Percentiles rank a stretch among this genome's conserved stretches.
These are phyloP conservation scores for Chloromonas sp. DNA, from an alignment of 163 green algal genomes.

Conservation along the genomic window DNA sequence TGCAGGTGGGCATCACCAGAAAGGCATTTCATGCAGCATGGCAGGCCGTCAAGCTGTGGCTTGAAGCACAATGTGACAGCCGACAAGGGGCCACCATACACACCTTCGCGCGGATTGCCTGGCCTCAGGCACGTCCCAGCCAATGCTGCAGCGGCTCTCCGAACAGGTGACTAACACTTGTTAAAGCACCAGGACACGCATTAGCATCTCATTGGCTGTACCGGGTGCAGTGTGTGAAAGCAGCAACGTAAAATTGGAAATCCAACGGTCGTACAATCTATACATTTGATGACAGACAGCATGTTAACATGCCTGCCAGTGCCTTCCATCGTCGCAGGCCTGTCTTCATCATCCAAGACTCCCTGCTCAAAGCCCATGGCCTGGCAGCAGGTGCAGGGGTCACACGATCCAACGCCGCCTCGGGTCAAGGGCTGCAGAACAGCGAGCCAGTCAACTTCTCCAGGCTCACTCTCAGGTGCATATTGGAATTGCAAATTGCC, in stretches of 20 bases:
- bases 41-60: not conserved
- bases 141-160: too few species aligned
- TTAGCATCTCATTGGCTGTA: not conserved
- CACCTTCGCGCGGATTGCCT: not conserved
- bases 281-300: too few species aligned
- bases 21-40: not conserved
- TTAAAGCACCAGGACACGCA: not conserved
- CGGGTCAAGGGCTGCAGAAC: too few species aligned
- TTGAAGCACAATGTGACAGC: not conserved
- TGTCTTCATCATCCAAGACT: not conserved
- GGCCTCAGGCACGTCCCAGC: too few species aligned
- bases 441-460: not conserved
- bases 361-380: not conserved
- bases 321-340: too few species aligned
- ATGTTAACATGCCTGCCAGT: too few species aligned
- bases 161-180: too few species aligned
- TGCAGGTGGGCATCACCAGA: not conserved
- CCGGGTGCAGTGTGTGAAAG: too few species aligned
- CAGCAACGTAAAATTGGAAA: too few species aligned
- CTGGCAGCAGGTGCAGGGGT: not conserved
- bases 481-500: not conserved
- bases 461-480: not conserved
- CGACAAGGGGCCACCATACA: not conserved
- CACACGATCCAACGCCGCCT: not conserved
- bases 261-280: too few species aligned